Conservation (phyloP, 345 rosid genomes). For the Brassica rapa region DNA sequence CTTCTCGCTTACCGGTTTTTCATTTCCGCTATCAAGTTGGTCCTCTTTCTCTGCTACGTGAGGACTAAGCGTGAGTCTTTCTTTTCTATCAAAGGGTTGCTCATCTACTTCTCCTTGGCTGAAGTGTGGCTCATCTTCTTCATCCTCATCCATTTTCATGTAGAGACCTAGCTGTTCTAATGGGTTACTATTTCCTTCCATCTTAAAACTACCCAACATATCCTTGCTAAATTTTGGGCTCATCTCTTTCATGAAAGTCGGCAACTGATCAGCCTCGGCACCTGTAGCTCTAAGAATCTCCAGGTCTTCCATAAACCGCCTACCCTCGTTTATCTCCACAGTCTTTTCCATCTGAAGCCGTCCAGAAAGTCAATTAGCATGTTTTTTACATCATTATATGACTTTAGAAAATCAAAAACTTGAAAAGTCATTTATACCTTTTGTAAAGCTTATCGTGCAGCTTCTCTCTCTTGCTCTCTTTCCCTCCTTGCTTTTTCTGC, state of each 20-base stretch:
- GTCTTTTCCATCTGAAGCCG: conserved; percentile 86
- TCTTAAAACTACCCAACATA: conserved; percentile 67
- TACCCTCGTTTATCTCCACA: conserved; percentile 79
- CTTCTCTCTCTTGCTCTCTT: conserved; percentile 86
- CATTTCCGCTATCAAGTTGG: background rate
- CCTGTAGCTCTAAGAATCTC: conserved; percentile 67
- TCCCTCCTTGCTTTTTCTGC: conserved; percentile 75
- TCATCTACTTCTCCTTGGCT: conserved; percentile 36
- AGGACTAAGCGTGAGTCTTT: conserved; percentile 7
- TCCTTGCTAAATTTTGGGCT: conserved; percentile 52
- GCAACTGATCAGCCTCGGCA: conserved; percentile 47
- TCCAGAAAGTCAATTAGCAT: conserved; percentile 10
- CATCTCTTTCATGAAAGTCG: conserved; percentile 56
- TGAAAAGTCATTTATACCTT: conserved; percentile 46
- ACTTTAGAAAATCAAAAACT: background rate
- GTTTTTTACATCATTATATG: background rate
- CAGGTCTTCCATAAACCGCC: conserved; percentile 78
- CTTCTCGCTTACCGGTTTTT: background rate
- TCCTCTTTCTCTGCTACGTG: background rate
- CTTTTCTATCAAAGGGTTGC: conserved; percentile 9
- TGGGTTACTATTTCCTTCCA: conserved; percentile 69
- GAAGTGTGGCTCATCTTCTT: conserved; percentile 48
- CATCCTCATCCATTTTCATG: conserved; percentile 74
- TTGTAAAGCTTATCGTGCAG: conserved; percentile 80
- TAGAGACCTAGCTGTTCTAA: conserved; percentile 77